Conservation (phyloP, 2,329 filamentous ascomycete genomes). For the Zymoseptoria passerinii region DNA sequence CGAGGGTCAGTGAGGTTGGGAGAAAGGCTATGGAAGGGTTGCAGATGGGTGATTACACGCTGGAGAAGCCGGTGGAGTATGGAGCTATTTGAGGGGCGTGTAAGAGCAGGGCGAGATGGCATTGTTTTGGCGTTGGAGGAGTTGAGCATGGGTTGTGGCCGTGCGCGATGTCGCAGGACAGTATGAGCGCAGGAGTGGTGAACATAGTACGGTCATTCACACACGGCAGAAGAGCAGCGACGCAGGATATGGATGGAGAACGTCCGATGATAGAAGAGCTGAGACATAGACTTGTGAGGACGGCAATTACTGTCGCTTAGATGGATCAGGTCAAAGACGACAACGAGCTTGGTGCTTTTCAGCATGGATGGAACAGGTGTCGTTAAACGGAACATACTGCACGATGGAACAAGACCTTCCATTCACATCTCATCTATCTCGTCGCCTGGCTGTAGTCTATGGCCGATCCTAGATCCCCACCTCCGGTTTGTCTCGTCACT, state of each 20-base stretch:
- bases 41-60: conserved; percentile 43
- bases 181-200: neutral
- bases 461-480: no score
- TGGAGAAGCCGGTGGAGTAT: conserved; percentile 40
- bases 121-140: neutral
- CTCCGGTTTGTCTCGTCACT: no score
- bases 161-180: neutral
- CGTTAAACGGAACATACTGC: no score
- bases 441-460: no score
- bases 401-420: no score
- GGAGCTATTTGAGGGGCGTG: conserved; percentile 20
- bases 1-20: conserved; percentile 57
- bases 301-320: neutral
- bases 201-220: neutral
- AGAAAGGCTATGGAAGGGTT: conserved; percentile 48
- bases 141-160: neutral
- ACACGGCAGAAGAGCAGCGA: neutral
- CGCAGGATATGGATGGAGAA: neutral
- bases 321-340: neutral
- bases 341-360: neutral
- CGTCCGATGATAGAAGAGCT: neutral
- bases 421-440: no score
- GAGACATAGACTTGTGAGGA: neutral
- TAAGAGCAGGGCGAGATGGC: neutral
- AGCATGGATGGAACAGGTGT: no score